Base-by-base conservation (phyloP, 192 early-diverging fungal genomes). In the Entomortierella lignicola region DNA sequence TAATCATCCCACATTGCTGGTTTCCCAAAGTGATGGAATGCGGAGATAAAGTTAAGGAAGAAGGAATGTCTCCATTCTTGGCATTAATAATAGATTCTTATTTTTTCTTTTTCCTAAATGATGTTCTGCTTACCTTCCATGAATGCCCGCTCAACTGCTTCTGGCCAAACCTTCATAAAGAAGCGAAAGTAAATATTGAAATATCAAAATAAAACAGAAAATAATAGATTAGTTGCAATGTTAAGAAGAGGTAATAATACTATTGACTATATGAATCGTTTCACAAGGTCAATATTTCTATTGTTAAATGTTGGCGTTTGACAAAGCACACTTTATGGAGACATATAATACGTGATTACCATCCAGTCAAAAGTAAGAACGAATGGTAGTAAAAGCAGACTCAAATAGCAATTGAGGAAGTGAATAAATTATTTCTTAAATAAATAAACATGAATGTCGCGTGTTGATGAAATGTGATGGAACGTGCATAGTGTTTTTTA, bases 131-230 rank as follows among this genome's bases (percentile, higher is more conserved):
- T 85, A 89, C 87, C 87, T 85, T 87, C 83, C 66, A 88, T 82
- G 53, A 90, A 90, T 13, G 89, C 87, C 21, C 83, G 79, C 69
- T 90, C 89, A 27, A 90, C 89, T 60, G 85, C 81, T 42, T 81
- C 80, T 18, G 89, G 87, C 89, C 89, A 90, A 11, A 89, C 88
- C 81, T 89, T 75, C 37, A 64, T 43, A 20, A 64, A 64, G 6
- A 41, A 34, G 13, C 32, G 41, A 32, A 60, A 54, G 11, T 23
- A 56, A 30, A 23, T 10, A 3, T 29, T n/a, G n/a, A n/a, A 60
- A 50, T 20, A 13, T 18, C 43, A 61, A 31, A 18, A 71, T 17
- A 53, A 63, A 31, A 62, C 29, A 44, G 18, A 52, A 39, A 42
- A 51, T 8, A n/a, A 55, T 42, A 42, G 21, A 44, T 44, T 5